Percentiles rank a stretch among this genome's conserved stretches.
These are phyloP conservation scores for Rhodofomes roseus DNA, from an alignment of 1,284 basidiomycete genomes.

Conservation along the genomic window DNA sequence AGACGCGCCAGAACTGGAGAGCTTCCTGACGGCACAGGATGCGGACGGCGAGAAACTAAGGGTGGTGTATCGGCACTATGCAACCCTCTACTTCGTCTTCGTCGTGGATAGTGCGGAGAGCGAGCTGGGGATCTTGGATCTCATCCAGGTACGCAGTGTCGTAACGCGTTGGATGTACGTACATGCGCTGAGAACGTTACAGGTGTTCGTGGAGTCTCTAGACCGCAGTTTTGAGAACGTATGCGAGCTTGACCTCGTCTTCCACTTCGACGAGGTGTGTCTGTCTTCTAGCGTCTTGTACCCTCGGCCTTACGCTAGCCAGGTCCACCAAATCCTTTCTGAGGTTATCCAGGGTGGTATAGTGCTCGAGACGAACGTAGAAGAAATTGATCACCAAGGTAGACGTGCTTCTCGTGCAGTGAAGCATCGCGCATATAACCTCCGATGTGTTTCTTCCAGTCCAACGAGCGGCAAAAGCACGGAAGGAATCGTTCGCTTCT, in stretches of 20 bases:
- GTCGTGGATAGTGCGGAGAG: constrained; percentile 95
- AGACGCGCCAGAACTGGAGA: constrained; percentile 85
- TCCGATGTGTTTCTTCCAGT: constrained; percentile 37
- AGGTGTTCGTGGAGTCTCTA: constrained; percentile 96
- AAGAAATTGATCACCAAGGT: constrained; percentile 83
- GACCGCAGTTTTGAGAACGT: constrained; percentile 98
- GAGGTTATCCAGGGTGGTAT: constrained; percentile 97
- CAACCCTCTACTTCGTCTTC: constrained; percentile 96
- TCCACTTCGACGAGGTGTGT: constrained; percentile 93
- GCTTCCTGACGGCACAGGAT: constrained; percentile 60
- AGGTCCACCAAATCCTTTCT: constrained; percentile 92
- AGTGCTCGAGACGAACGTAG: constrained; percentile 97
- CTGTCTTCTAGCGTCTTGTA: not conserved
- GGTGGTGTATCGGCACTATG: constrained; percentile 85
- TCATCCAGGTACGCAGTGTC: constrained; percentile 82
- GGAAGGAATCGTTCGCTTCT: constrained; percentile 72
- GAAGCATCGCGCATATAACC: not conserved
- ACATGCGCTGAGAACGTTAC: not conserved
- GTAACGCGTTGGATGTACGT: not conserved
- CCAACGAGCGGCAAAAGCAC: constrained; percentile 59
- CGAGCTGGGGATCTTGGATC: constrained; percentile 92
- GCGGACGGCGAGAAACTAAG: constrained; percentile 56
- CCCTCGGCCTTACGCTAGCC: not conserved
- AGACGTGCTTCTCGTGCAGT: constrained; percentile 25
- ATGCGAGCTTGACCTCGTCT: constrained; percentile 97